Conservation (phyloP, 2,329 filamentous ascomycete species). For the Emmonsia crescens region DNA sequence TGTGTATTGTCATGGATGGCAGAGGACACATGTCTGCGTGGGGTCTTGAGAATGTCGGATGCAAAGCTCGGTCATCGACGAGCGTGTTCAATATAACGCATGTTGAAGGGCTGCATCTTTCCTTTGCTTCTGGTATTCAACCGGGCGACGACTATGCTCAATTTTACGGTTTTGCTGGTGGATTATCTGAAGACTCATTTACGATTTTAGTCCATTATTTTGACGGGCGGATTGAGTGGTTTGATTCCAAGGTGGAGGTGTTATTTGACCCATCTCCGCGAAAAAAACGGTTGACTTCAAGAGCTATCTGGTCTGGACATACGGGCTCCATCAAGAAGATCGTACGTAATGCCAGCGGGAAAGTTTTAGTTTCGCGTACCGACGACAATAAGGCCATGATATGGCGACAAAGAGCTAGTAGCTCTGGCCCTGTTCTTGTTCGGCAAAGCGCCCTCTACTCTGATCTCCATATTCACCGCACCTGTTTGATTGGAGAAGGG, state of each 20-base stretch:
- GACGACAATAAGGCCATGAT: constrained; percentile 67
- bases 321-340: constrained; percentile 72
- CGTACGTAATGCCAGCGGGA: constrained; percentile 70
- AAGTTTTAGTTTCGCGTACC: constrained; percentile 71
- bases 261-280: constrained; percentile 63
- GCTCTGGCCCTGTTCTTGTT: constrained; percentile 45
- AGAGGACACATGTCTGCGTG: constrained; percentile 80
- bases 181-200: constrained; percentile 50
- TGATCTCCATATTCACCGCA: constrained; percentile 64
- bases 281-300: constrained; percentile 48
- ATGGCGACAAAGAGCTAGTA: constrained; percentile 58
- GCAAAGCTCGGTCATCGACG: constrained; percentile 52
- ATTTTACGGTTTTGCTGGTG: constrained; percentile 61
- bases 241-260: constrained; percentile 64
- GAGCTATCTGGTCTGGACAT: constrained; percentile 73
- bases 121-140: constrained; percentile 22
- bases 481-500: constrained; percentile 65
- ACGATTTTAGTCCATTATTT: constrained; percentile 73
- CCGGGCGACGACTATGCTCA: constrained; percentile 49
- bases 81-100: constrained; percentile 81
- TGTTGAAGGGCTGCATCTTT: constrained; percentile 48
- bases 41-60: constrained; percentile 78
- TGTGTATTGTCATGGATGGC: constrained; percentile 78
- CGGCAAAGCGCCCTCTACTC: constrained; percentile 59
- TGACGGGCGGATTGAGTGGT: constrained; percentile 72